Percentiles rank a stretch among this genome's conserved stretches.
Conservation (phyloP, 1,284 basidiomycete species). For the Coniophora puteana region DNA sequence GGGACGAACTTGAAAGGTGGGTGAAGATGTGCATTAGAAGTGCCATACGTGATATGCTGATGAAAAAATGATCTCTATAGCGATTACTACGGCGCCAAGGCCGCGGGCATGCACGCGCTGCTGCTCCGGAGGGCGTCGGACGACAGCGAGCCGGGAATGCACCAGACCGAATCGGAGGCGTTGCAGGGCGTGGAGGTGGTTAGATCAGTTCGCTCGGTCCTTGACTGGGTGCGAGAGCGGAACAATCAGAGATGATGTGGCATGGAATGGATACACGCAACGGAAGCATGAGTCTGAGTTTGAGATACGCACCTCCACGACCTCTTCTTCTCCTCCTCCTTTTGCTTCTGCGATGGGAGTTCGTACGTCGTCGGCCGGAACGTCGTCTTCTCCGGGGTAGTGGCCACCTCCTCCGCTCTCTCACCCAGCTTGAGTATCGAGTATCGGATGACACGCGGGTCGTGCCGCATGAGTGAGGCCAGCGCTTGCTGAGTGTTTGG, state of each 20-base stretch:
- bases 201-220: slow-evolving; percentile 37
- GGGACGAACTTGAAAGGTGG: slow-evolving; percentile 66
- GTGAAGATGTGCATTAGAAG: slow-evolving; percentile 19
- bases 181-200: slow-evolving; percentile 37
- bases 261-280: not conserved
- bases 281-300: not conserved
- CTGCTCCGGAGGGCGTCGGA: slow-evolving; percentile 48
- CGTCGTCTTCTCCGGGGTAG: slow-evolving; percentile 31
- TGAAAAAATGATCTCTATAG: slow-evolving; percentile 33
- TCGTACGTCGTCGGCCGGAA: not conserved
- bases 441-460: slow-evolving; percentile 82
- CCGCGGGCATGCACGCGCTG: slow-evolving; percentile 56
- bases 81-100: slow-evolving; percentile 63
- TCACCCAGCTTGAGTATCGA: slow-evolving; percentile 80
- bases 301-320: slow-evolving; percentile 10
- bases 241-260: slow-evolving; percentile 1
- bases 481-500: slow-evolving; percentile 65
- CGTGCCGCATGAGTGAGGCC: slow-evolving; percentile 64
- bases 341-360: not conserved
- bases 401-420: slow-evolving; percentile 63
- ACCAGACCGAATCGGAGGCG: slow-evolving; percentile 39
- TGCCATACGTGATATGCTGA: slow-evolving; percentile 2
- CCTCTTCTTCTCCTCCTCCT: slow-evolving; percentile 17
- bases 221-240: slow-evolving; percentile 24
- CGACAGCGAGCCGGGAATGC: slow-evolving; percentile 46